phyloP scores from a whole-genome alignment of 345 rosid species.

The Brassica incana region DNA sequence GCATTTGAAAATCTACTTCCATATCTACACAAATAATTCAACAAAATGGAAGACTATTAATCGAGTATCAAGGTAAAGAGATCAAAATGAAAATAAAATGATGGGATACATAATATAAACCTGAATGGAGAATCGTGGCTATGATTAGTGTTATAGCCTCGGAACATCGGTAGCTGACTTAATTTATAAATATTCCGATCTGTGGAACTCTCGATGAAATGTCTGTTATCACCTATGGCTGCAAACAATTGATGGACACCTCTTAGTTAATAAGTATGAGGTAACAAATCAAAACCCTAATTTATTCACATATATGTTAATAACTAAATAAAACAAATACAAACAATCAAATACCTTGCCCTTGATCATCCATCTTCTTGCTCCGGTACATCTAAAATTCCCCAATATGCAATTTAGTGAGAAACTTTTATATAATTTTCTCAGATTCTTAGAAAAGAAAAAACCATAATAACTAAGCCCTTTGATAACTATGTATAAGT shows the following conservation, averaged over 20 bases:
- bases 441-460: background rate
- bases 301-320: background rate
- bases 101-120: slow-evolving; percentile 31
- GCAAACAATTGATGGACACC: slow-evolving; percentile 26
- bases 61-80: background rate
- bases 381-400: slow-evolving; percentile 75
- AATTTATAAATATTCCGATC: slow-evolving; percentile 70
- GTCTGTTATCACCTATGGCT: slow-evolving; percentile 60
- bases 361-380: slow-evolving; percentile 69
- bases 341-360: slow-evolving; percentile 52
- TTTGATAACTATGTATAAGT: background rate
- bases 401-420: background rate
- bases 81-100: background rate
- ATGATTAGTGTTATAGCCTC: slow-evolving; percentile 40
- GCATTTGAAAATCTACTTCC: slow-evolving; percentile 41
- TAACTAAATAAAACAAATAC: background rate
- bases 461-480: background rate
- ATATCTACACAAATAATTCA: slow-evolving; percentile 41
- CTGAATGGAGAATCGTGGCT: slow-evolving; percentile 53
- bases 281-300: slow-evolving; percentile 33
- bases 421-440: slow-evolving; percentile 5
- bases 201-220: slow-evolving; percentile 54
- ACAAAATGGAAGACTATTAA: background rate
- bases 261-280: background rate
- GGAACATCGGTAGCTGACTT: slow-evolving; percentile 80